phyloP scores from a whole-genome alignment of 2,329 filamentous ascomycete species.

The Aplosporella prunicola region DNA sequence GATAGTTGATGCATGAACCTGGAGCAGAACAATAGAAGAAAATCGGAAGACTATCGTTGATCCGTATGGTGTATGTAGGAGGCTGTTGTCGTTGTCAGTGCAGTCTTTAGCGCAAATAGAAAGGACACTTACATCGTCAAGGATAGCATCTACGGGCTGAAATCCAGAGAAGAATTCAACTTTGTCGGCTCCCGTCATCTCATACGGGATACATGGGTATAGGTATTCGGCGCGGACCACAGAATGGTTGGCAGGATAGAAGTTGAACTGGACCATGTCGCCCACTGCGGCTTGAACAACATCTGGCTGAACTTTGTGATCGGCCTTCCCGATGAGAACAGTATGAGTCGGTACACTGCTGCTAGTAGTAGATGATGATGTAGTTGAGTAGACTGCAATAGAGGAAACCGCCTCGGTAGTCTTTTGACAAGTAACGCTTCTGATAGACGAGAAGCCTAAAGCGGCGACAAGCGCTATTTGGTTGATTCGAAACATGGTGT shows the following conservation, averaged over 20 bases:
- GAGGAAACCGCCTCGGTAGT: too few species aligned
- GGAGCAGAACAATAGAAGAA: slow-evolving; percentile 44
- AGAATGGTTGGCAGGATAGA: slow-evolving; percentile 35
- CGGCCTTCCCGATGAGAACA: slow-evolving; percentile 7
- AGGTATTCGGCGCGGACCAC: slow-evolving; percentile 32
- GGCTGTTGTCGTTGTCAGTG: slow-evolving; percentile 1
- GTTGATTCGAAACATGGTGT: background rate
- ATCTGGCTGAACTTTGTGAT: slow-evolving; percentile 10
- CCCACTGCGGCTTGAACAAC: slow-evolving; percentile 15
- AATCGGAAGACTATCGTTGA: slow-evolving; percentile 27
- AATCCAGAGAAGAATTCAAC: slow-evolving; percentile 25
- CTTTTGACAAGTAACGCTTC: too few species aligned
- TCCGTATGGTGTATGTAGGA: slow-evolving; percentile 21
- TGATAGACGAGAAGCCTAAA: slow-evolving; percentile 1
- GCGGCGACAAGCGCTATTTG: slow-evolving; percentile 1
- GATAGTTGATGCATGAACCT: slow-evolving; percentile 52
- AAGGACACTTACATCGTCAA: slow-evolving; percentile 5
- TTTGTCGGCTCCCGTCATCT: slow-evolving; percentile 19
- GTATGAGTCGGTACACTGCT: slow-evolving; percentile 4
- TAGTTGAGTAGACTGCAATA: too few species aligned
- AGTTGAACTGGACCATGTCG: slow-evolving; percentile 29
- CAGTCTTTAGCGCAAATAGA: background rate
- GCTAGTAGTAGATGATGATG: slow-evolving; percentile 4
- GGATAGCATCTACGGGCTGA: slow-evolving; percentile 13
- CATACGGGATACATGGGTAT: slow-evolving; percentile 33